Base-by-base conservation (phyloP, 352 stramenopile species). In the Phytophthora boehmeriae region DNA sequence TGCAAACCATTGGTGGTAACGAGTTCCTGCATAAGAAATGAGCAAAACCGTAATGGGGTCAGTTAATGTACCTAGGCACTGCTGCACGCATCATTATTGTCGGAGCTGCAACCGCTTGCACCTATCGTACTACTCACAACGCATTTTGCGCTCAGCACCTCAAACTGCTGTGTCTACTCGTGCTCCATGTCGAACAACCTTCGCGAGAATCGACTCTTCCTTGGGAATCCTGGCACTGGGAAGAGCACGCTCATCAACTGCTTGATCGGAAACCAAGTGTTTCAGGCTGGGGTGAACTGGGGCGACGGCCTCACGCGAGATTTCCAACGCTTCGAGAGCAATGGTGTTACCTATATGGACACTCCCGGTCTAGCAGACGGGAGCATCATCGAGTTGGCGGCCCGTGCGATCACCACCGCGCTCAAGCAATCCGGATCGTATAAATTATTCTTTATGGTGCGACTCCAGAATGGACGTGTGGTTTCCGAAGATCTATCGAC, bases 171-270 rank as follows among this genome's bases (percentile, higher is more conserved):
- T 30, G 6, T 30, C 25, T 30, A 6, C 25, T 30, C 25, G 3
- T 30, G 25, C 25, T 8, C 25, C 25, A 30, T 30, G 25, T 30
- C 25, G 6, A 30, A 6, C 25, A 30, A 50, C 35, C 5, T 32
- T 4, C 11, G 9, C 14, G 45, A 23, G 20, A 30, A 32, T 39
- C 35, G 41, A 8, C n/a, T 71, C 1, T 66, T 71, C 14, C 42
- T 66, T 2, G 62, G 61, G 10, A 71, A 71, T 20, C 63, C 55
- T 6, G 63, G 63, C 6, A 66, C 55, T 4, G 63, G 63, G 11
- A 71, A 71, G 42, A 71, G 56, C 28, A 67, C 63, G 17, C 51
- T 71, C 51, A 63, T 71, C 52, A 71, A 71, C 52, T 71, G 63
- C 19, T 36, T 67, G 5, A 43, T 67, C 10, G 51, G 56, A 16